Conservation (phyloP, 2,329 filamentous ascomycete genomes). For the Botryotinia narcissicola region DNA sequence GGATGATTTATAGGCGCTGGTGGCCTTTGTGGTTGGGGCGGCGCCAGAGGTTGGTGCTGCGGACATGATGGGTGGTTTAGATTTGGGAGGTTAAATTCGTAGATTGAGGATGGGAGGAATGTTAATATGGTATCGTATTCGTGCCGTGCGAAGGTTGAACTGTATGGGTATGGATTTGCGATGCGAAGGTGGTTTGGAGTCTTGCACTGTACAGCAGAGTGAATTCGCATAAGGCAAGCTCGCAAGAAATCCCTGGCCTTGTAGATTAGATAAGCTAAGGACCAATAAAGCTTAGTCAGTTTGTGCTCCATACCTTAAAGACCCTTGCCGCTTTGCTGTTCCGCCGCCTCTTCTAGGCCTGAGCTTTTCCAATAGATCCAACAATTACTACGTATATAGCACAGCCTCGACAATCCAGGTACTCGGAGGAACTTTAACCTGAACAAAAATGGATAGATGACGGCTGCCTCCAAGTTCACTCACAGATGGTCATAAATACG, state of each 20-base stretch:
- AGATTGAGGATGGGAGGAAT: background rate
- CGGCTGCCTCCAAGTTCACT: background rate
- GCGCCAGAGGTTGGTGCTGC: constrained; percentile 36
- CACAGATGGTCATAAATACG: background rate
- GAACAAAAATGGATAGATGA: constrained; percentile 5
- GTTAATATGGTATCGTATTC: background rate
- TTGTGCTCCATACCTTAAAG: background rate
- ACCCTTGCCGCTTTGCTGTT: constrained; percentile 1
- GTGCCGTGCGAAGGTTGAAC: background rate
- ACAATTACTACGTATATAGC: background rate
- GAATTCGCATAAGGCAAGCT: background rate
- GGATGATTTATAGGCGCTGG: constrained; percentile 28
- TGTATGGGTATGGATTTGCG: background rate
- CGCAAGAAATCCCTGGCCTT: constrained; percentile 1
- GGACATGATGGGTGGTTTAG: constrained; percentile 31
- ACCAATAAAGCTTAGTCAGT: constrained; percentile 1
- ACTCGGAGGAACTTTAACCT: background rate
- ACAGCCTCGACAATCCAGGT: background rate
- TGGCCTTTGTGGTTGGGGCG: constrained; percentile 30
- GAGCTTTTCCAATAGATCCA: background rate
- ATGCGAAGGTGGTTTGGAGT: background rate
- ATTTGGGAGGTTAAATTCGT: background rate
- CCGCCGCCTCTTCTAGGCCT: background rate
- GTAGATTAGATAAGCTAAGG: background rate
- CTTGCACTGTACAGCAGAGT: background rate